phyloP scores from a whole-genome alignment of 371 early-diverging fungal genomes.

The Mucor plumbeus region DNA sequence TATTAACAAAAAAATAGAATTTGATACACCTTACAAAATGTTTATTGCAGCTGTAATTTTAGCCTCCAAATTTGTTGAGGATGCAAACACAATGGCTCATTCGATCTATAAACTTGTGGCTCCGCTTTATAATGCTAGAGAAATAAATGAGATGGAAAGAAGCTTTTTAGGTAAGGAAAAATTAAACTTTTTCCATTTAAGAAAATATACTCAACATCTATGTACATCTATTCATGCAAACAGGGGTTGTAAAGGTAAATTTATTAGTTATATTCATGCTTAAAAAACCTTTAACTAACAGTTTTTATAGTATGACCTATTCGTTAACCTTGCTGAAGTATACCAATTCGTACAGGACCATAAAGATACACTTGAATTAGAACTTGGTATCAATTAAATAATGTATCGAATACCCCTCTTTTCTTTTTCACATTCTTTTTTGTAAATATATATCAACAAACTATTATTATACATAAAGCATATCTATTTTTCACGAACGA shows the following conservation, averaged over 20 bases:
- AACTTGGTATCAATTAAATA: slow-evolving; percentile 8
- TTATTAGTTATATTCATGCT: no score
- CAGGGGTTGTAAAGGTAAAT: slow-evolving; percentile 26
- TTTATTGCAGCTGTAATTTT: slow-evolving; percentile 73
- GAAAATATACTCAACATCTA: neutral
- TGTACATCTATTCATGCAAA: neutral
- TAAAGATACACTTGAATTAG: slow-evolving; percentile 23
- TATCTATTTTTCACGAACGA: neutral
- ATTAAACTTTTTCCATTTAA: neutral
- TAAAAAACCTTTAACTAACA: neutral
- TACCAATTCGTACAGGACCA: slow-evolving; percentile 22
- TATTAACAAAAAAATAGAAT: slow-evolving; percentile 38
- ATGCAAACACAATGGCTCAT: slow-evolving; percentile 46
- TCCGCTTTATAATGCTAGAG: slow-evolving; percentile 57
- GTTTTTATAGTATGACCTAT: slow-evolving; percentile 24
- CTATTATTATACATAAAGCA: slow-evolving; percentile 5
- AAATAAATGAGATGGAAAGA: slow-evolving; percentile 61
- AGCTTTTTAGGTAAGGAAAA: slow-evolving; percentile 43
- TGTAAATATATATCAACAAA: slow-evolving; percentile 6
- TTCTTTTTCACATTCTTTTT: neutral
- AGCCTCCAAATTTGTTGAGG: slow-evolving; percentile 72
- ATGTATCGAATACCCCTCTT: slow-evolving; percentile 10
- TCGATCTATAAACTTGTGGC: slow-evolving; percentile 38
- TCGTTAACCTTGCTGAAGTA: slow-evolving; percentile 24
- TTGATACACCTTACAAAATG: slow-evolving; percentile 78